These are phyloP conservation scores for Flueggea neowawraea DNA, from an alignment of 441 rosid genomes.

Conservation along the genomic window DNA sequence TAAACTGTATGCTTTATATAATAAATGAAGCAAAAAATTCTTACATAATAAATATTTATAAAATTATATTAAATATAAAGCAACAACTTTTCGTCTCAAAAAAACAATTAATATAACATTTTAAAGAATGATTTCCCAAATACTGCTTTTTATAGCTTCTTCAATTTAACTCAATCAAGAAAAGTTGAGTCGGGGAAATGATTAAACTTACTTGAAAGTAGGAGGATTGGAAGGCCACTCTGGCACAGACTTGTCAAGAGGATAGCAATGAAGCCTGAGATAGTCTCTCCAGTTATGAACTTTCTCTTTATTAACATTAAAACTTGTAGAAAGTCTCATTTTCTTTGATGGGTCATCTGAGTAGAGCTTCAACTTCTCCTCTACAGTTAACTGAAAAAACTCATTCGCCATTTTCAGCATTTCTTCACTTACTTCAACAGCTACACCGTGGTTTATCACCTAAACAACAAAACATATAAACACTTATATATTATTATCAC, in stretches of 20 bases:
- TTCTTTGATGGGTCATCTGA: constrained; percentile 51
- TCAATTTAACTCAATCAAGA: too few species aligned
- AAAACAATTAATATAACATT: too few species aligned
- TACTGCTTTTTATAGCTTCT: too few species aligned
- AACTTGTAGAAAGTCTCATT: constrained; percentile 48
- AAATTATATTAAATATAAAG: too few species aligned
- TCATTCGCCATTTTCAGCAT: constrained; percentile 30
- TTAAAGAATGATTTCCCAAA: too few species aligned
- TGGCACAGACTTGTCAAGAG: constrained; percentile 31
- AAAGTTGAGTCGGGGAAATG: too few species aligned
- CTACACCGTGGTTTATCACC: constrained; percentile 48
- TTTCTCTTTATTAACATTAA: constrained; percentile 46
- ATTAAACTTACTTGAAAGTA: constrained; percentile 31
- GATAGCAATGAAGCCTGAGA: constrained; percentile 52
- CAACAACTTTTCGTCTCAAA: too few species aligned
- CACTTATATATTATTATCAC: too few species aligned
- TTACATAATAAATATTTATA: too few species aligned
- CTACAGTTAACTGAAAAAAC: constrained; percentile 40
- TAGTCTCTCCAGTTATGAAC: constrained; percentile 58
- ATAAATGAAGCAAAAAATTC: too few species aligned
- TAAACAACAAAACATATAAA: constrained; percentile 2
- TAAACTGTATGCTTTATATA: too few species aligned
- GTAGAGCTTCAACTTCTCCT: constrained; percentile 53
- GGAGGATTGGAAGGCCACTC: constrained; percentile 60
- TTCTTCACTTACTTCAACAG: constrained; percentile 17